Evolutionary conservation across 1,284 basidiomycete species (phyloP).

Genomic region (Fomitiporia mediterranea): DNA sequence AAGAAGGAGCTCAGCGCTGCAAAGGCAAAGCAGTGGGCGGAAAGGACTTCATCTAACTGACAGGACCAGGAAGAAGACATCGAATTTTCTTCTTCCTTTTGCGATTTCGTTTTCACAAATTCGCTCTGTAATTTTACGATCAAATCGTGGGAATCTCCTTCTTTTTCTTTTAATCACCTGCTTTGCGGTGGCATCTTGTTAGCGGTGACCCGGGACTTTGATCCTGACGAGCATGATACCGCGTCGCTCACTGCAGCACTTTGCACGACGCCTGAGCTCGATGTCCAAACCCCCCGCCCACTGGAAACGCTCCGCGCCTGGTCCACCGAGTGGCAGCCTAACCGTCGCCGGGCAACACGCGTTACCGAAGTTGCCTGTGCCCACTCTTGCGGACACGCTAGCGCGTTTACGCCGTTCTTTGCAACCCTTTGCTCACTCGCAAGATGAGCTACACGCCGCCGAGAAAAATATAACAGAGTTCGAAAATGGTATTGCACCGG

Average conservation of each 20-base stretch:
- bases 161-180: not conserved
- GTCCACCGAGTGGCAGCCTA: slow-evolving; percentile 34
- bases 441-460: slow-evolving; percentile 50
- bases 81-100: not conserved
- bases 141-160: slow-evolving; percentile 3
- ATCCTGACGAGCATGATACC: slow-evolving; percentile 15
- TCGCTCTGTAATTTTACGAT: not conserved
- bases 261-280: slow-evolving; percentile 8
- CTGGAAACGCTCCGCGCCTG: slow-evolving; percentile 50
- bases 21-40: not conserved
- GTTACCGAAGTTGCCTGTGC: slow-evolving; percentile 63
- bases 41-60: not conserved
- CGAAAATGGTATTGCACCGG: slow-evolving; percentile 38
- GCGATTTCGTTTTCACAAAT: not conserved
- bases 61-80: not conserved
- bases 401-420: slow-evolving; percentile 55
- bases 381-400: slow-evolving; percentile 53
- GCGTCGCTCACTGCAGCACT: not conserved
- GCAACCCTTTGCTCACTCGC: slow-evolving; percentile 58
- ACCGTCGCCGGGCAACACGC: slow-evolving; percentile 41
- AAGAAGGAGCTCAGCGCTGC: slow-evolving; percentile 9
- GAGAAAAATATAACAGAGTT: slow-evolving; percentile 62
- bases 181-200: not conserved
- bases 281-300: slow-evolving; percentile 29
- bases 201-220: not conserved